phyloP scores from a whole-genome alignment of 176 grass and related monocot species.

The Phragmites australis region DNA sequence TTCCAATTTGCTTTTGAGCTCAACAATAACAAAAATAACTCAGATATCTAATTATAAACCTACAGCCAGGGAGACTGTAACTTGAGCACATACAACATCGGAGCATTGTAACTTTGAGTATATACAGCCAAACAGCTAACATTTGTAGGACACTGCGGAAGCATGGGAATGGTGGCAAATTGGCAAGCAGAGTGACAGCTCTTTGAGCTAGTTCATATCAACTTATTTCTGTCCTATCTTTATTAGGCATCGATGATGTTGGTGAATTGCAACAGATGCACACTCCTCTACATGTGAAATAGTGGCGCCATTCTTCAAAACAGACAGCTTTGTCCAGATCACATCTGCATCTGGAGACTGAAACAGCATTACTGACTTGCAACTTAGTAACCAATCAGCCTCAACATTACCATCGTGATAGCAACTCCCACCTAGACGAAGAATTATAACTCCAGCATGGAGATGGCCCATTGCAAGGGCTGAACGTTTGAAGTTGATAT shows the following conservation, averaged over 20 bases:
- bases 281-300: slow-evolving; percentile 9
- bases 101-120: slow-evolving; percentile 26
- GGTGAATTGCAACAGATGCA: slow-evolving; percentile 6
- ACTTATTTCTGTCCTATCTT: slow-evolving; percentile 26
- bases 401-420: slow-evolving; percentile 8
- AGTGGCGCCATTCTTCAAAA: slow-evolving; percentile 18
- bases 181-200: slow-evolving; percentile 12
- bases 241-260: slow-evolving; percentile 5
- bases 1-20: slow-evolving; percentile 25
- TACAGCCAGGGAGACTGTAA: slow-evolving; percentile 16
- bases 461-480: slow-evolving; percentile 13
- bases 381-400: slow-evolving; percentile 22
- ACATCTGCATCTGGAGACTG: slow-evolving; percentile 20
- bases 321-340: not conserved
- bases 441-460: not conserved
- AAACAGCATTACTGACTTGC: slow-evolving; percentile 17
- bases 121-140: not conserved
- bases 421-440: slow-evolving; percentile 5
- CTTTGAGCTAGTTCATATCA: slow-evolving; percentile 33
- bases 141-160: slow-evolving; percentile 5
- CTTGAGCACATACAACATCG: not conserved
- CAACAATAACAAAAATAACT: not conserved
- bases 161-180: slow-evolving; percentile 14
- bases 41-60: slow-evolving; percentile 11
- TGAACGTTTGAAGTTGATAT: slow-evolving; percentile 17